Base-by-base conservation (phyloP, 768 basidiomycete genomes). In the Amanita inopinata region DNA sequence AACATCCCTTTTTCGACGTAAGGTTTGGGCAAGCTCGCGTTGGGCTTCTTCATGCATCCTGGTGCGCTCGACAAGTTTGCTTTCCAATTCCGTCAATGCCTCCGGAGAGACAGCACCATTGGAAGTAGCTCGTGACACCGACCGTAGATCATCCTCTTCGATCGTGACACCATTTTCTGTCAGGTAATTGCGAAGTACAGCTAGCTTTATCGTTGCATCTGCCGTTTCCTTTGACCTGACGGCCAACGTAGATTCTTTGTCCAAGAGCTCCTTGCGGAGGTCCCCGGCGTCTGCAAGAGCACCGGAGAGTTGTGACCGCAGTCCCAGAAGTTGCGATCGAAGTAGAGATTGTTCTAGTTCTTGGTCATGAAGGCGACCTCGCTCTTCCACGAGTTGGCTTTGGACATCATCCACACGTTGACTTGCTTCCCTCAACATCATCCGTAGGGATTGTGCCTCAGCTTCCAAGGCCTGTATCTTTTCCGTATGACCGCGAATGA, bases 91-190 rank as follows among this genome's bases (percentile, higher is more conserved):
- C 3, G 70, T 65, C 35, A 91, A 56, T 7, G 60, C 62, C 14
- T 64, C 61, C 23, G 71, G 66, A 2, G 71, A 70, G 33, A 57
- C 54, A 9, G 59, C 48, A 27, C 63, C 64, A 34, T 62, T 62
- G 9, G 42, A 34, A 28, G 33, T 6, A 8, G 61, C 53, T 35
- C 67, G 58, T 10, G 72, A 66, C 3, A 62, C 61, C n/a, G 70
- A 56, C 6, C 64, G 57, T 14, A 79, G 51, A 27, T 83, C 77
- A 37, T 81, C 83, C 14, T 89, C 87, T 41, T 85, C 82, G 14
- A 84, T 64, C 19, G 71, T 71, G 40, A 98, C 74, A 11, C 92
- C 94, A 54, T 86, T 81, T 54, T 98, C 96, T 15, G 80, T 77
- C 35, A 98, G 72, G 56, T 97, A 81, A 56, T 78, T 84, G 34